These are phyloP conservation scores for Kuraishia molischiana DNA, from an alignment of 805 yeast genomes.

Conservation along the genomic window DNA sequence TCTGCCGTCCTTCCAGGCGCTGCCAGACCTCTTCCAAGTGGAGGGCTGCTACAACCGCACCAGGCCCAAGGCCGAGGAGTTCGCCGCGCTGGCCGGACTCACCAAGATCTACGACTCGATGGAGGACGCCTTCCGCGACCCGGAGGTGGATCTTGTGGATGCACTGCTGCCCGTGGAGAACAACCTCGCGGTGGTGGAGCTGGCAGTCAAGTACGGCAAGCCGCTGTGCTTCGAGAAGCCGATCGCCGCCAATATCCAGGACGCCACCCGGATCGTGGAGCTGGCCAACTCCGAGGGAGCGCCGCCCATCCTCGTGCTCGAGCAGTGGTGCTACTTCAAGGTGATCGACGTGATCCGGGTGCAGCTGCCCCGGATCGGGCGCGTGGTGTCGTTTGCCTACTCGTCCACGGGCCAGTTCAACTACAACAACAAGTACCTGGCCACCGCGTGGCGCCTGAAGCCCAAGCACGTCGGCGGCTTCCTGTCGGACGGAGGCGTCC, in stretches of 20 bases:
- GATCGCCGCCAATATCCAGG: slow-evolving; percentile 74
- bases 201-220: slow-evolving; percentile 65
- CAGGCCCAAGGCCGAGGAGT: slow-evolving; percentile 68
- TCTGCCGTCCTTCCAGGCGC: slow-evolving; percentile 56
- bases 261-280: slow-evolving; percentile 72
- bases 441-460: slow-evolving; percentile 77
- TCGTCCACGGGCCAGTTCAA: slow-evolving; percentile 68
- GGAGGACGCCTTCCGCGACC: slow-evolving; percentile 58
- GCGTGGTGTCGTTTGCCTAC: slow-evolving; percentile 58
- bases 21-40: slow-evolving; percentile 42
- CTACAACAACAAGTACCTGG: slow-evolving; percentile 45
- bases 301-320: slow-evolving; percentile 63
- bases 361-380: slow-evolving; percentile 64
- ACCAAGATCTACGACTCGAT: slow-evolving; percentile 47
- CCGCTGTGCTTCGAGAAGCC: slow-evolving; percentile 87
- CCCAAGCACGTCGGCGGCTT: slow-evolving; percentile 94
- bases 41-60: slow-evolving; percentile 79
- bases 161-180: slow-evolving; percentile 84
- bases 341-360: slow-evolving; percentile 46
- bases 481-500: slow-evolving; percentile 94
- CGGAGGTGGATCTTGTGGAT: slow-evolving; percentile 68
- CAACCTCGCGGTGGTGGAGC: slow-evolving; percentile 58
- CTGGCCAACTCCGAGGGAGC: slow-evolving; percentile 46
- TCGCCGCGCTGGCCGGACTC: slow-evolving; percentile 57
- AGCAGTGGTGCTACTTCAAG: slow-evolving; percentile 75